Evolutionary conservation across 176 grass and related monocot species (phyloP).

Genomic region (Themeda triandra): DNA sequence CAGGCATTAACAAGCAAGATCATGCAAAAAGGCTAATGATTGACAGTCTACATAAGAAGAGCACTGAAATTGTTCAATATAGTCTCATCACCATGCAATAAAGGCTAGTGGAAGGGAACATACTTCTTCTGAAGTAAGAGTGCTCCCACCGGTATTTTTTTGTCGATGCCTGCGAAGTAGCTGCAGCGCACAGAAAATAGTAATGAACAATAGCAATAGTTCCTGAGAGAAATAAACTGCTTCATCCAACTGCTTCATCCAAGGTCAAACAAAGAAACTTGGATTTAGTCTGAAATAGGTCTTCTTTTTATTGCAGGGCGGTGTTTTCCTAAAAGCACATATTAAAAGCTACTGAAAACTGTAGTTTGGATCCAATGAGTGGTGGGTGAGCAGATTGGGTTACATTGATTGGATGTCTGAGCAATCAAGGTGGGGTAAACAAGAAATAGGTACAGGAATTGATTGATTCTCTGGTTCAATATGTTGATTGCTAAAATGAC

Average conservation of each 20-base stretch:
- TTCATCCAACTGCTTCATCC: background rate
- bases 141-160: constrained; percentile 66
- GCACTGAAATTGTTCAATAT: background rate
- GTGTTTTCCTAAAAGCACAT: background rate
- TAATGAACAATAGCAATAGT: constrained; percentile 28
- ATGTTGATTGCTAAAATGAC: background rate
- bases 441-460: background rate
- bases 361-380: background rate
- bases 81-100: background rate
- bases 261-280: background rate
- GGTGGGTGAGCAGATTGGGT: background rate
- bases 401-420: background rate
- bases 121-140: constrained; percentile 96
- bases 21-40: constrained; percentile 4
- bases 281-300: background rate
- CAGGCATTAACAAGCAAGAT: constrained; percentile 18
- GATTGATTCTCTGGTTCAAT: background rate
- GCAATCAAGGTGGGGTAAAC: background rate
- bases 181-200: constrained; percentile 42
- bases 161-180: constrained; percentile 77
- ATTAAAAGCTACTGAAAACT: background rate
- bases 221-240: background rate
- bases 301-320: background rate
- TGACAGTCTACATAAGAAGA: constrained; percentile 3
- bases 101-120: constrained; percentile 34